Evolutionary conservation across 2,329 filamentous ascomycete genomes (phyloP), one percentile per base, ranked within the genome.

Genomic region (Dactylonectria estremocensis): DNA sequence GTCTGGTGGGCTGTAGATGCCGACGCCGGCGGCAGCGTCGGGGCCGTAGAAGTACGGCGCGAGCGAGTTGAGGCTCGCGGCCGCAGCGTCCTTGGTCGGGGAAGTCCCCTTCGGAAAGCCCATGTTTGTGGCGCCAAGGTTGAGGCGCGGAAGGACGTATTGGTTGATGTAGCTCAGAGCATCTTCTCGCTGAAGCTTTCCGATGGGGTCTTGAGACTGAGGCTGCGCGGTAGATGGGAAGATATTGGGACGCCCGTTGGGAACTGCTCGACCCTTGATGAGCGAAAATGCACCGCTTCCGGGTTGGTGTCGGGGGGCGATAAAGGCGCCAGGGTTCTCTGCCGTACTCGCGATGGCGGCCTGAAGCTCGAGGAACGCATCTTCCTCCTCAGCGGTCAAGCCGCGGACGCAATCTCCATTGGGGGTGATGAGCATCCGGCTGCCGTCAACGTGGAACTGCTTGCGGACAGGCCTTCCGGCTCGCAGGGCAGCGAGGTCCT

Each of bases 331-430:
- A 0, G 89, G 88, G 58, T 84, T 85, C 53, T 84, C 81, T 14
- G 86, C 84, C 43, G 83, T 82, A 9, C 79, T 77, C 2, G 87
- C 85, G 50, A 93, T 81, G 7, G 82, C 82, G 54, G 85, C 83
- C 78, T 95, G 93, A 5, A 95, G 85, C 57, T 89, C 85, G 11
- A 95, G 83, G 71, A 92, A 95, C 5, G 87, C 87, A 37, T 91
- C 85, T 76, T 95, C 93, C 69, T 95, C 90, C 48, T 91, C 89
- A 4, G 86, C 81, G 1, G 86, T 90, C 61, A 96, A 81, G 65
- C 92, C 91, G 70, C 91, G 90, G n/a, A 95, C 85, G 77, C 92
- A 93, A 69, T 93, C 91, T 11, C 93, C 93, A 68, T 92, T 90
- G 0, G 93, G 92, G 0, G 93, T 95, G 59, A 95, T 89, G 72